Evolutionary conservation across 495 filamentous ascomycete genomes (phyloP).

Genomic region (Penicillium steckii): DNA sequence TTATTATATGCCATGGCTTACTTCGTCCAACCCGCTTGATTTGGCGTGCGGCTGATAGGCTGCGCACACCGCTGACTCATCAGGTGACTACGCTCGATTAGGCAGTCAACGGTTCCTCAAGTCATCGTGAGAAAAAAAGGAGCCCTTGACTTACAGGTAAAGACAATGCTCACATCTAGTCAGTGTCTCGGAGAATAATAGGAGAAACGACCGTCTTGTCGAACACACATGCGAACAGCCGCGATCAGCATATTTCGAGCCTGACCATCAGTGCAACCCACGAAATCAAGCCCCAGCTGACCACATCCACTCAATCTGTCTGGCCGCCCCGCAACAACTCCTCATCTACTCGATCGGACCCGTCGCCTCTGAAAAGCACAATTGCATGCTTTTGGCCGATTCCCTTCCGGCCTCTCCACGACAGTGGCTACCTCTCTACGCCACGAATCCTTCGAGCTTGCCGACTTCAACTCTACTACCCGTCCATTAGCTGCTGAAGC

Average conservation of each 20-base stretch:
- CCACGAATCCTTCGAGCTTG: conserved; percentile 37
- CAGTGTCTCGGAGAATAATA: conserved; percentile 17
- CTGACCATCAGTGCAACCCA: conserved; percentile 27
- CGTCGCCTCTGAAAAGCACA: conserved; percentile 6
- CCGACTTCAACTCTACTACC: conserved; percentile 29
- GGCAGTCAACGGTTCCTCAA: conserved; percentile 16
- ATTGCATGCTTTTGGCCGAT: conserved; percentile 18
- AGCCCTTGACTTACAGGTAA: neutral
- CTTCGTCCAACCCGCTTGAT: conserved; percentile 6
- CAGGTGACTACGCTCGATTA: conserved; percentile 7
- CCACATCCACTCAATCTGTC: conserved; percentile 16
- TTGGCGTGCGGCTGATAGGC: conserved; percentile 10
- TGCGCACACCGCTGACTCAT: neutral
- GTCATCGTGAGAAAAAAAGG: conserved; percentile 12
- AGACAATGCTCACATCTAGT: neutral
- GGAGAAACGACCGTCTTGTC: conserved; percentile 7
- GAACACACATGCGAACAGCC: conserved; percentile 4
- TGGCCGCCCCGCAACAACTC: conserved; percentile 17
- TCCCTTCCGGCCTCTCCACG: conserved; percentile 20
- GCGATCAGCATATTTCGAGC: conserved; percentile 11
- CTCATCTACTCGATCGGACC: conserved; percentile 11
- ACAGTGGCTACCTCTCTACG: conserved; percentile 28
- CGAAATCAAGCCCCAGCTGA: conserved; percentile 17
- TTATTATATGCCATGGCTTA: neutral
- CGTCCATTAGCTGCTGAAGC: conserved; percentile 8